Conservation (phyloP, 2,329 filamentous ascomycete species). For the Tolypocladium cylindrosporum region DNA sequence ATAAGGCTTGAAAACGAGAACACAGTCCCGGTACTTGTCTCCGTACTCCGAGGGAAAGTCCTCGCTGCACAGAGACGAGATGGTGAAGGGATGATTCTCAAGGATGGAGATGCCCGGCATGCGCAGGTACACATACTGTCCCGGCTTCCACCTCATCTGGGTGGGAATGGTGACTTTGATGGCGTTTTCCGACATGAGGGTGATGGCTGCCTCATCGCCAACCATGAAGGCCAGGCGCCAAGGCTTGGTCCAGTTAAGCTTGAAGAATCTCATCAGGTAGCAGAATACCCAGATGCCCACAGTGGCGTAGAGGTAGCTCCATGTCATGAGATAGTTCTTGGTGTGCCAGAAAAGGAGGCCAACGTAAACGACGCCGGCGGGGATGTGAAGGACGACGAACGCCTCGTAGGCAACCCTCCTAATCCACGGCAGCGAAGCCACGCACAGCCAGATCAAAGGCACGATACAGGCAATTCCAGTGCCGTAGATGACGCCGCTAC, state of each 20-base stretch:
- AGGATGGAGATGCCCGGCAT: conserved; percentile 88
- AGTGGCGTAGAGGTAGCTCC: conserved; percentile 79
- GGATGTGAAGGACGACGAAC: conserved; percentile 74
- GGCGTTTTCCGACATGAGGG: conserved; percentile 83
- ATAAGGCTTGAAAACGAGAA: conserved; percentile 85
- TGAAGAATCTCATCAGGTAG: conserved; percentile 66
- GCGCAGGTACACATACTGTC: conserved; percentile 88
- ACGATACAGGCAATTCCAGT: conserved; percentile 75
- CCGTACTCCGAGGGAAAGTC: conserved; percentile 91
- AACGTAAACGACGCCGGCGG: conserved; percentile 70
- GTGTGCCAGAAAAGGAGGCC: conserved; percentile 93
- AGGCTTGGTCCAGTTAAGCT: conserved; percentile 82
- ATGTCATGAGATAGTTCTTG: conserved; percentile 82
- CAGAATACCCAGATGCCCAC: conserved; percentile 69
- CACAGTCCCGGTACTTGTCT: conserved; percentile 78
- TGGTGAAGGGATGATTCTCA: conserved; percentile 93
- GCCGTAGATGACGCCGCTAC: conserved; percentile 67
- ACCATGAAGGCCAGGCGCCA: conserved; percentile 73
- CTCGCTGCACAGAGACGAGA: conserved; percentile 83
- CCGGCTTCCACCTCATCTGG: conserved; percentile 84
- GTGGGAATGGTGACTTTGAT: conserved; percentile 93
- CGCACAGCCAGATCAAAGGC: conserved; percentile 71
- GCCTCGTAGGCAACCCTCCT: conserved; percentile 73
- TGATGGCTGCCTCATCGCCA: conserved; percentile 84
- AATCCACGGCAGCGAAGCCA: conserved; percentile 73